A percentile compares a stretch with the other conserved stretches of the same genome.
These are phyloP conservation scores for Scheffersomyces ergatensis DNA, from an alignment of 805 yeast species.

Conservation along the genomic window DNA sequence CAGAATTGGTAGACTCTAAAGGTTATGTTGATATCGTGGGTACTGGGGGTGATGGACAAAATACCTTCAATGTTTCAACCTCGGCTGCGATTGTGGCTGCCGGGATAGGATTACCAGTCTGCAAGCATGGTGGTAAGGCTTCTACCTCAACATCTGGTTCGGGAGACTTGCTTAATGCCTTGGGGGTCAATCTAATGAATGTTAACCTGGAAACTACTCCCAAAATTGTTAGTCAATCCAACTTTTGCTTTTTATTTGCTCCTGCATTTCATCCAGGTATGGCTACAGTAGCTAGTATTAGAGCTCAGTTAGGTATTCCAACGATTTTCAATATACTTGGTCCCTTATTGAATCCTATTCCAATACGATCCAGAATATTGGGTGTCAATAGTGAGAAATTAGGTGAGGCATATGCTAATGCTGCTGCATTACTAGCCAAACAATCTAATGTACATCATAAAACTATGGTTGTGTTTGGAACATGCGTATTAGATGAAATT, in stretches of 20 bases:
- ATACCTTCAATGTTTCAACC: conserved; percentile 94
- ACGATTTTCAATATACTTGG: conserved; percentile 93
- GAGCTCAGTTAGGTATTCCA: conserved; percentile 81
- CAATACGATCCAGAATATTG: conserved; percentile 71
- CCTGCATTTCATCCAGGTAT: conserved; percentile 93
- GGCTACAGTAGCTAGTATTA: conserved; percentile 76
- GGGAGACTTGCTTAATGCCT: conserved; percentile 75
- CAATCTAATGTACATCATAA: conserved; percentile 41
- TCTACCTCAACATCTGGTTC: conserved; percentile 92
- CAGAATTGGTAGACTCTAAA: conserved; percentile 38
- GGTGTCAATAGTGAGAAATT: conserved; percentile 83
- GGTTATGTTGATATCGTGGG: conserved; percentile 91
- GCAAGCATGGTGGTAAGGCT: conserved; percentile 98
- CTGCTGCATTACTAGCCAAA: conserved; percentile 63
- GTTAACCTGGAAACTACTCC: conserved; percentile 67
- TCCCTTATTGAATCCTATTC: conserved; percentile 90
- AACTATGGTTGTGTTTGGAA: conserved; percentile 93
- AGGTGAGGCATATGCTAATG: conserved; percentile 83
- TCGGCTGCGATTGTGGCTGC: conserved; percentile 93
- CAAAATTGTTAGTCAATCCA: conserved; percentile 45
- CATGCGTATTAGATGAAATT: conserved; percentile 88
- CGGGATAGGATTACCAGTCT: conserved; percentile 77
- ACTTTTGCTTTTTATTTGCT: conserved; percentile 77
- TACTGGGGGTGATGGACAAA: conserved; percentile 98
- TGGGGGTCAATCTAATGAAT: conserved; percentile 80